These are phyloP conservation scores for Iris macrosiphon DNA, from an alignment of 106 monocot genomes.

Conservation along the genomic window DNA sequence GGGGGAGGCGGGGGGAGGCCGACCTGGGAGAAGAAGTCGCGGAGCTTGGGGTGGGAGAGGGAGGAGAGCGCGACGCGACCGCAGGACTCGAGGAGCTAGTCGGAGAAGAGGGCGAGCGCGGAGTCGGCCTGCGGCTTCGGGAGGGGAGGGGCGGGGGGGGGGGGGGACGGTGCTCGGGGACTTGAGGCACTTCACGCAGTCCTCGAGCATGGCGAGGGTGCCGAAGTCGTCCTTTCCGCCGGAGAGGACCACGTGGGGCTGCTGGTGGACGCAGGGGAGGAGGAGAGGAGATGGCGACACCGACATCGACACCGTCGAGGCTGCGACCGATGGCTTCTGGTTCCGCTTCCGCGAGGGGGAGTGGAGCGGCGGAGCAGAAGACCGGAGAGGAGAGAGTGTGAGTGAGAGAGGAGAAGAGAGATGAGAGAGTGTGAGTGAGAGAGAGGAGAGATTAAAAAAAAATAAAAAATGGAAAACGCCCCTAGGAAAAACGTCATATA, in stretches of 20 bases:
- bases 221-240: slow-evolving; percentile 59
- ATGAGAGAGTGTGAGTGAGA: no score
- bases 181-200: slow-evolving; percentile 48
- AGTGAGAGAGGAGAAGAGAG: background rate
- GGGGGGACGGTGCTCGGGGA: slow-evolving; percentile 32
- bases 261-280: slow-evolving; percentile 15
- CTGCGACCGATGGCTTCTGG: no score
- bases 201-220: slow-evolving; percentile 49
- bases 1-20: slow-evolving; percentile 49
- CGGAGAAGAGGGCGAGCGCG: slow-evolving; percentile 46
- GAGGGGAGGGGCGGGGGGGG: slow-evolving; percentile 25
- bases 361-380: no score
- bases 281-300: slow-evolving; percentile 11
- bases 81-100: slow-evolving; percentile 63
- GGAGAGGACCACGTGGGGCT: slow-evolving; percentile 27
- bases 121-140: no score
- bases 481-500: no score
- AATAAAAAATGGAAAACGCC: background rate
- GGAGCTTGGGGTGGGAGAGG: slow-evolving; percentile 50
- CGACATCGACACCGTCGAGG: slow-evolving; percentile 9
- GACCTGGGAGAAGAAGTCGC: slow-evolving; percentile 63
- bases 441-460: background rate
- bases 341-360: no score
- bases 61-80: slow-evolving; percentile 54
- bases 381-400: background rate